Evolutionary conservation across 2,329 filamentous ascomycete species (phyloP), one percentile per base, ranked within the genome.

Genomic region (Coniochaeta pulveracea): DNA sequence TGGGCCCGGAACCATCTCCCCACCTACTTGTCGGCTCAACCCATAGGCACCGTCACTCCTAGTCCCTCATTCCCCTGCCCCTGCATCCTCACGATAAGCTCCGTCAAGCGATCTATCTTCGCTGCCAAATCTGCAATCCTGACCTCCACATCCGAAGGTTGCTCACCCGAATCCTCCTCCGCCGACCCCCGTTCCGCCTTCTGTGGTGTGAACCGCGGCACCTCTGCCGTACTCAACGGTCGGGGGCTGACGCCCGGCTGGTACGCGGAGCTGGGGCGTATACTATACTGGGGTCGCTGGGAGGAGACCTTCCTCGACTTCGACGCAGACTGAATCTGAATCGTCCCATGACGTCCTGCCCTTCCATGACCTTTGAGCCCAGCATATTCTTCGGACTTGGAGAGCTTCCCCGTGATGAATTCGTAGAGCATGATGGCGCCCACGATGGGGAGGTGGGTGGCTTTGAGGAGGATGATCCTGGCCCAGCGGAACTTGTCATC

Each of bases 391-490:
- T 64, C 62, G 10, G 52, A 45, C 10, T 49, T 40, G 17, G 44
- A 44, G 6, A 58, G 45, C 33, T 56, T 59, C 36, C 53, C 52
- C 15, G 55, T 54, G 28, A 71, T 41, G 45, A 60, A 60, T 55
- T 85, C 80, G 50, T 80, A 85, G n/a, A 66, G 47, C 52, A 72
- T 68, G 43, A 88, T 86, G 28, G 66, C 58, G n/a, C 57, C 71
- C 18, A 86, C 78, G 40, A 84, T 74, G 19, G 82, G 81, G 29
- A 73, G 59, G 45, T 79, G 76, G 0, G 74, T 79, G 4, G 63
- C 59, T 44, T 76, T 75, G 35, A 80, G 63, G n/a, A 80, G 59
- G 26, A 71, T 37, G 39, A 80, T 80, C 28, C 75, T 67, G 12
- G 64, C 64, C 17, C 61, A 60, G 29, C 83, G 76, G 43, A 88